These are phyloP conservation scores for Ensete ventricosum DNA, from an alignment of 176 grass and related monocot species.

Conservation along the genomic window DNA sequence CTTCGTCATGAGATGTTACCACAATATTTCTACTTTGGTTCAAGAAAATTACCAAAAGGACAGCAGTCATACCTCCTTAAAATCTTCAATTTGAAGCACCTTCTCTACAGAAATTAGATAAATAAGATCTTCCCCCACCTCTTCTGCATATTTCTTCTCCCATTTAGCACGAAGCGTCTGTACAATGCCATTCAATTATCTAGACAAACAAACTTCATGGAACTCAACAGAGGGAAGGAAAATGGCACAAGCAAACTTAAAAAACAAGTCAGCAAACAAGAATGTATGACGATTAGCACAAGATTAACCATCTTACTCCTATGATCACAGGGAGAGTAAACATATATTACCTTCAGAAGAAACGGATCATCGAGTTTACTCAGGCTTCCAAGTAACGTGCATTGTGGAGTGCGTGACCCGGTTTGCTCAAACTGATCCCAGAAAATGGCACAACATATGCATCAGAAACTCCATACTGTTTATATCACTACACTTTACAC, in stretches of 20 bases:
- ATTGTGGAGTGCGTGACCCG: conserved; percentile 78
- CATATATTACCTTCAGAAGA: conserved; percentile 51
- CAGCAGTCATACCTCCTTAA: conserved; percentile 52
- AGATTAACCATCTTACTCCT: neutral
- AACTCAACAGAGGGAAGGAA: conserved; percentile 1
- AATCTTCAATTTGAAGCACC: conserved; percentile 82
- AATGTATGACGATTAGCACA: neutral
- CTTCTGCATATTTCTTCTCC: conserved; percentile 91
- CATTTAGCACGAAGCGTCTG: conserved; percentile 75
- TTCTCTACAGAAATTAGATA: conserved; percentile 78
- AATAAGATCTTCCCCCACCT: conserved; percentile 53
- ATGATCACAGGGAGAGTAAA: neutral
- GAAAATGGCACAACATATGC: conserved; percentile 12
- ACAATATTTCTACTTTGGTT: too few species aligned
- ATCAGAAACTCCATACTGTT: conserved; percentile 1
- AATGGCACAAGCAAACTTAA: neutral
- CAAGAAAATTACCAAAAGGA: neutral
- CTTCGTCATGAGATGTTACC: too few species aligned
- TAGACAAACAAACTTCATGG: neutral
- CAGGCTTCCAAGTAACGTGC: conserved; percentile 67
- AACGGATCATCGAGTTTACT: conserved; percentile 52
- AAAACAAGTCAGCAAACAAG: neutral
- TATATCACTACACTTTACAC: neutral
- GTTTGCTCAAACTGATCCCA: conserved; percentile 63
- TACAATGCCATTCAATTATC: conserved; percentile 16